Conservation (phyloP, 176 grass and related monocot species). For the Triticum timopheevii region DNA sequence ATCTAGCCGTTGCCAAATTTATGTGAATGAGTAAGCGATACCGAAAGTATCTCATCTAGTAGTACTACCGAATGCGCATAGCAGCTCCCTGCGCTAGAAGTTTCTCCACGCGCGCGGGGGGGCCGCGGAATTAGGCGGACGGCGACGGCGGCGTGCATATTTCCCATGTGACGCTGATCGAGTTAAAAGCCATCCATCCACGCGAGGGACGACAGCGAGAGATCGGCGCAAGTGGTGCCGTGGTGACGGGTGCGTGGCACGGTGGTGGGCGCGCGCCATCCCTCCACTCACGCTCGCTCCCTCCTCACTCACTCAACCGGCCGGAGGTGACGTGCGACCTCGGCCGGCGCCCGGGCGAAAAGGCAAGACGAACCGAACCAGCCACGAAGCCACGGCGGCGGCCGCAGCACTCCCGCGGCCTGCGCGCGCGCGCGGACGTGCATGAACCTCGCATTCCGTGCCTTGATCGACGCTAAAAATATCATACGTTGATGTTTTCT, state of each 20-base stretch:
- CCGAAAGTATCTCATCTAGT: no score
- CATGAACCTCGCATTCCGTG: neutral
- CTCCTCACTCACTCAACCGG: neutral
- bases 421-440: neutral
- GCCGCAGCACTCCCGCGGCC: neutral
- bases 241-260: neutral
- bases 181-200: neutral
- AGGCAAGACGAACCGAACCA: neutral
- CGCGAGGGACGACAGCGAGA: neutral
- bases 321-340: neutral
- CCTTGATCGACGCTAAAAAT: neutral
- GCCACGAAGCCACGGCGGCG: constrained; percentile 10
- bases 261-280: constrained; percentile 3
- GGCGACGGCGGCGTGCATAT: constrained; percentile 3
- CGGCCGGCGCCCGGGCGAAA: neutral
- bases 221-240: neutral
- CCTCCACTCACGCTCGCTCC: neutral
- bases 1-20: no score
- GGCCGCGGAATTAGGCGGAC: neutral
- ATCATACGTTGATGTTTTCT: neutral
- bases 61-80: no score
- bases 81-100: neutral
- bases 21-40: no score
- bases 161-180: neutral
- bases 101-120: neutral